Percentiles rank a stretch among this genome's conserved stretches.
Evolutionary conservation across 805 yeast genomes (phyloP).

Genomic region (Ogataea methanolica): DNA sequence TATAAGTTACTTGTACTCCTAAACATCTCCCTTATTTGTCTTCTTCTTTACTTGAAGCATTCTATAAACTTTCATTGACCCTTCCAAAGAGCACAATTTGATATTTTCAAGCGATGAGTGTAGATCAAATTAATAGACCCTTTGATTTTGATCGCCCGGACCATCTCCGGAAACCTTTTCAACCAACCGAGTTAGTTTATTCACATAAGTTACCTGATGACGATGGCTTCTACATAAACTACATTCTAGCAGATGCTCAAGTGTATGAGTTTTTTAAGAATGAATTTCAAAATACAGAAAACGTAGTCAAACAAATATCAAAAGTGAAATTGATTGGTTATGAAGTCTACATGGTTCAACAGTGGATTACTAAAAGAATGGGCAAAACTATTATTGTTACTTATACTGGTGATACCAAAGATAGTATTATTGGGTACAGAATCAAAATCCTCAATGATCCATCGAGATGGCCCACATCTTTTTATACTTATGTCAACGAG

Average conservation of each 20-base stretch:
- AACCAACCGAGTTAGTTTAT: neutral
- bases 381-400: slow-evolving; percentile 68
- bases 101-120: no score
- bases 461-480: slow-evolving; percentile 43
- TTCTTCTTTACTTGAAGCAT: no score
- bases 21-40: no score
- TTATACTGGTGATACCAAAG: slow-evolving; percentile 79
- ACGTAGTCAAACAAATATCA: slow-evolving; percentile 38
- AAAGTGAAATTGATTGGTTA: slow-evolving; percentile 60
- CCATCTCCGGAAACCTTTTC: no score
- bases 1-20: no score
- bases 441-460: slow-evolving; percentile 49
- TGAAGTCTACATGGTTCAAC: slow-evolving; percentile 89
- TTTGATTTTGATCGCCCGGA: no score
- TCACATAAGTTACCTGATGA: neutral
- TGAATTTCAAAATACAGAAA: slow-evolving; percentile 33
- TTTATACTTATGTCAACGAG: slow-evolving; percentile 62
- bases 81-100: no score
- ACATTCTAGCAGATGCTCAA: slow-evolving; percentile 49
- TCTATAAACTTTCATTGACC: no score
- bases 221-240: slow-evolving; percentile 8
- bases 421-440: slow-evolving; percentile 52
- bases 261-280: slow-evolving; percentile 41
- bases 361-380: slow-evolving; percentile 79
- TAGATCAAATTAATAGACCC: no score